These are phyloP conservation scores for Isoetes taiwanensis DNA, from an alignment of 75 land plant genomes.

Conservation along the genomic window DNA sequence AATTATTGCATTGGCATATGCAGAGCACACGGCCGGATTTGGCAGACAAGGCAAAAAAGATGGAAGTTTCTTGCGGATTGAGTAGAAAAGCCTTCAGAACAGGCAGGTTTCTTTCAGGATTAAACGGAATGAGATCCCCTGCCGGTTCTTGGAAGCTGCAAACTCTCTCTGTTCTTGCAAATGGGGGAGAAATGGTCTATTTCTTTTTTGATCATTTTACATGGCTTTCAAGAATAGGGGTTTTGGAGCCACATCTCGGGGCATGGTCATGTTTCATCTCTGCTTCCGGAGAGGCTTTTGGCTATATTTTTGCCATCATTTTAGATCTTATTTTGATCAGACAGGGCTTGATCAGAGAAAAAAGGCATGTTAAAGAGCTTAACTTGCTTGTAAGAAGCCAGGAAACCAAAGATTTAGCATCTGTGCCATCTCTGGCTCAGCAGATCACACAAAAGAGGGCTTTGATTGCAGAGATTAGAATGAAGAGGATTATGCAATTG, in stretches of 20 bases:
- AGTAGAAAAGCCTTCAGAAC: constrained; percentile 85
- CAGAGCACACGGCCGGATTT: constrained; percentile 22
- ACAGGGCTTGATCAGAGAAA: constrained; percentile 34
- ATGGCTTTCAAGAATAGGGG: constrained; percentile 73
- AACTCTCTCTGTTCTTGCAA: constrained; percentile 55
- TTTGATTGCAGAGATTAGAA: constrained; percentile 24
- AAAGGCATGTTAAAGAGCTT: background rate
- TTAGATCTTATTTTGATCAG: constrained; percentile 43
- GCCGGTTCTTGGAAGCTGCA: constrained; percentile 32
- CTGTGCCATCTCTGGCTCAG: background rate
- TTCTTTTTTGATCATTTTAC: constrained; percentile 94
- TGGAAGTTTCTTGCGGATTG: constrained; percentile 74
- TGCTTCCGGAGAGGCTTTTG: constrained; percentile 79
- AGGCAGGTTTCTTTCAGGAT: constrained; percentile 83
- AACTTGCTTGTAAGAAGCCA: constrained; percentile 3
- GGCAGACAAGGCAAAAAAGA: constrained; percentile 57
- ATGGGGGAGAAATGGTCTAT: constrained; percentile 92
- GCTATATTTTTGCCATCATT: constrained; percentile 67
- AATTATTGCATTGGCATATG: constrained; percentile 64
- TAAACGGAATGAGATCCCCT: constrained; percentile 54
- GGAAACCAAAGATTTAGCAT: background rate
- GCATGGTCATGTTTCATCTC: constrained; percentile 61
- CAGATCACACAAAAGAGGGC: background rate
- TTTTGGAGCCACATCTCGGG: constrained; percentile 55
- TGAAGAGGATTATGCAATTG: constrained; percentile 59